Evolutionary conservation across 139 green algal species (phyloP), one percentile per base, ranked within the genome.

Genomic region (Asterochloris erici): DNA sequence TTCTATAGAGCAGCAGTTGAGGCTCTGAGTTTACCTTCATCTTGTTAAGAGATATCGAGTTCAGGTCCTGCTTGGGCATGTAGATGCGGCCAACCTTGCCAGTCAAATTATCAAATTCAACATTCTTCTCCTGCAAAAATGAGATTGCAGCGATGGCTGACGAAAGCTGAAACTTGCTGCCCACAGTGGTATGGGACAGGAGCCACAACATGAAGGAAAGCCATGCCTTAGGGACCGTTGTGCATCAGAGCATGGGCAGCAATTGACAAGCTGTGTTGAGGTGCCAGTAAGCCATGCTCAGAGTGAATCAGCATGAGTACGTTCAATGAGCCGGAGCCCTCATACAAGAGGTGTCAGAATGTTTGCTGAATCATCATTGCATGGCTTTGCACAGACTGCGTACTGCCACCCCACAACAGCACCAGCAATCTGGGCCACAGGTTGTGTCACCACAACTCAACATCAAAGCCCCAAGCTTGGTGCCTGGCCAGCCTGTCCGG

Each of bases 31-130:
- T 69, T 64, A 81, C 93, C 92, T 98, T 98, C 68, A 88, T 89
- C 86, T 98, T 98, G 62, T 86, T 84, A 14, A 97, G 87, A 21
- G 90, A 90, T 71, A 98, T 92, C 27, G 74, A 86, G 81, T 91
- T 91, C 28, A 98, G 81, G 71, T 94, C 89, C 84, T 98, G 96
- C 81, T 89, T 90, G 24, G 95, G 96, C 90, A 99, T 94, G 90
- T 98, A 98, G 79, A 98, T 95, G 78, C 92, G 92, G 11, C 96
- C 95, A 16, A 98, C 92, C 86, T 95, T 96, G 82, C 95, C 94
- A 11, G 91, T 88, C 88, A 98, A 74, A 15, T 82, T 63, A 84
- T 97, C 93, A 28, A 78, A 87, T 10, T 73, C 78, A 27, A 96
- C 93, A 83, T 98, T 98, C 93, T 98, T 98, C 81, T 94, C 87